These are phyloP conservation scores for Pichia scutulata DNA, from an alignment of 805 yeast species.

Conservation along the genomic window DNA sequence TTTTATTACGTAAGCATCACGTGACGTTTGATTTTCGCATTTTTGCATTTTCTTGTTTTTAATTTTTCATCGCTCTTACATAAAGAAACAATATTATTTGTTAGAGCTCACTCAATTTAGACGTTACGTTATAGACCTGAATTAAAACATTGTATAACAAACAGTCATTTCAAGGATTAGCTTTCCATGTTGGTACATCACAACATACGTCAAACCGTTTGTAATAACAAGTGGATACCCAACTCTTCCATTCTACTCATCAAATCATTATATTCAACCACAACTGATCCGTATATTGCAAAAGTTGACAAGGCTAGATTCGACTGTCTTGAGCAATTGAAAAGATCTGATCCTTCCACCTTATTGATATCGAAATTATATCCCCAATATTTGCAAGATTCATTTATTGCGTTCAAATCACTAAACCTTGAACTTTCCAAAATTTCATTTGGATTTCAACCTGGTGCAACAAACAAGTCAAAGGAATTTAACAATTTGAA, in stretches of 20 bases:
- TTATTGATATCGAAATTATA: conserved; percentile 59
- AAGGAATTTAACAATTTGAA: conserved; percentile 41
- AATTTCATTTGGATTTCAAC: conserved; percentile 23
- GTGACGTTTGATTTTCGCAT: not conserved
- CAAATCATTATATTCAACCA: not conserved
- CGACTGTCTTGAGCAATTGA: conserved; percentile 39
- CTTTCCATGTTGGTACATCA: not conserved
- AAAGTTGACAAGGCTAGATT: conserved; percentile 29
- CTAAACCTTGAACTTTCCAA: conserved; percentile 52
- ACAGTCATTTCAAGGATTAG: no score
- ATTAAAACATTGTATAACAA: no score
- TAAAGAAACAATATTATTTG: not conserved
- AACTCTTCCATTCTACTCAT: not conserved
- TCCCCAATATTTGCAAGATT: conserved; percentile 55
- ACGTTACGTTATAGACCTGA: no score
- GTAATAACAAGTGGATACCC: not conserved
- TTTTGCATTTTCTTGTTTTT: no score
- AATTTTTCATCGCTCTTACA: not conserved
- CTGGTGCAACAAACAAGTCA: conserved; percentile 27
- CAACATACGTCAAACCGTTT: not conserved
- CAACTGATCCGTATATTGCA: conserved; percentile 7
- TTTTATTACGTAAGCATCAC: not conserved
- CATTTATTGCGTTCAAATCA: conserved; percentile 56
- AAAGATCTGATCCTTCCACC: conserved; percentile 52
- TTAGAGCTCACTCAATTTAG: no score